Evolutionary conservation across 345 rosid species (phyloP), one percentile per base, ranked within the genome.

Genomic region (Schrenkiella parvula): DNA sequence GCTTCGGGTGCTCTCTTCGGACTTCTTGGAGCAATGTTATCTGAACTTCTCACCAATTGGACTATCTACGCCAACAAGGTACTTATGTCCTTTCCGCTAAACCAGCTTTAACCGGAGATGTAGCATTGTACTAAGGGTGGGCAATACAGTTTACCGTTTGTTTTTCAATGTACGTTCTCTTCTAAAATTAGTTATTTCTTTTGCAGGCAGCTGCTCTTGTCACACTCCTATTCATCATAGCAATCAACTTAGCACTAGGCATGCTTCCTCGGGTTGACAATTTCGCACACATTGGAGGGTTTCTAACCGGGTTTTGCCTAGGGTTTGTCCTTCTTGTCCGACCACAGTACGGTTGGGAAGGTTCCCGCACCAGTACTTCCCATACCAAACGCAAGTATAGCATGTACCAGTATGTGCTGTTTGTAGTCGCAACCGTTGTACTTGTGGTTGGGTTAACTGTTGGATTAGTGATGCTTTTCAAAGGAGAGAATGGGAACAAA

Each of bases 1-100:
- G 99, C 99, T 26, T 95, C 99, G 6, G 98, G 99, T 72, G 99
- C 99, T 68, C 86, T 95, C 68, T 95, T 95, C 23, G 99, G 99
- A 67, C 98, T 95, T 78, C 89, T 95, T 52, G 95, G 95, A 14
- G 98, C 99, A 12, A 92, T 90, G 97, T 71, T 92, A 56, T 88
- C 99, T 0, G 99, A 95, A 82, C 96, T 95, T 60, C 86, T 89
- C 52, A 92, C 96, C 37, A 95, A 95, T 75, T 95, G 99, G 99
- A 87, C 92, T 17, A 95, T 92, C 71, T 95, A 95, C 39, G 74
- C 88, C 37, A 88, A 92, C 61, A 95, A 95, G 98, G 99, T 95
- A 56, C 47, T 51, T 34, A 8, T 55, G 32, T 21, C 37, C 11
- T 8, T 43, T 23, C 25, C 11, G 0, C 43, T 14, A 48, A 8